Percentiles rank a stretch among this genome's conserved stretches.
Conservation (phyloP, 345 rosid genomes). For the Punica granatum region DNA sequence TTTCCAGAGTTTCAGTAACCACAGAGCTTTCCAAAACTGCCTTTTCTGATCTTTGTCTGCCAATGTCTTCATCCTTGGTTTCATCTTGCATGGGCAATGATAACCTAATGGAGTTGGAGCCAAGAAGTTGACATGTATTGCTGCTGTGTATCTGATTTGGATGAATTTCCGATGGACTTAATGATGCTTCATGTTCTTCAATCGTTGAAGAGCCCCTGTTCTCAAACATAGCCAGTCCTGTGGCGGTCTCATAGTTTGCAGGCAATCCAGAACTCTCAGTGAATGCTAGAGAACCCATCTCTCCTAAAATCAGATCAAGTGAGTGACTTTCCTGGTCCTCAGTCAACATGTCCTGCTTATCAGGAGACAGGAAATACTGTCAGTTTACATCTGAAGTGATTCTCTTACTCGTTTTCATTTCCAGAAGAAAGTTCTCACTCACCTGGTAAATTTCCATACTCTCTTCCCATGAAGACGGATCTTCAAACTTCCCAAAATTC, state of each 20-base stretch:
- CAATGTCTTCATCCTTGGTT: conserved; percentile 3
- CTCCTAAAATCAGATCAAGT: conserved; percentile 33
- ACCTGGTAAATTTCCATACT: conserved; percentile 5
- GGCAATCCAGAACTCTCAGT: conserved; percentile 28
- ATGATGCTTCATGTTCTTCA: conserved; percentile 5
- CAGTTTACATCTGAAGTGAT: background rate
- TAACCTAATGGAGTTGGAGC: background rate
- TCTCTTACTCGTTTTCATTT: background rate
- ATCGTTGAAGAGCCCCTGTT: conserved; percentile 7
- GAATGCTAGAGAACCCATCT: conserved; percentile 24
- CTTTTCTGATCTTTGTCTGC: background rate
- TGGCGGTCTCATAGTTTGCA: conserved; percentile 22
- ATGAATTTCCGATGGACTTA: background rate
- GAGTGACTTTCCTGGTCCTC: conserved; percentile 22
- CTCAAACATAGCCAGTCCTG: conserved; percentile 19
- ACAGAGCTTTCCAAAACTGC: conserved; percentile 2
- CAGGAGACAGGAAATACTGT: background rate
- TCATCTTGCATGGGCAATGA: background rate
- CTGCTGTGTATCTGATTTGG: background rate
- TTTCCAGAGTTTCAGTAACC: conserved; percentile 4
- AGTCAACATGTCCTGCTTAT: background rate
- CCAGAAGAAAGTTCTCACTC: background rate
- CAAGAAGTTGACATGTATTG: background rate
- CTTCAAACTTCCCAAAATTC: background rate
- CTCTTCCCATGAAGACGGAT: background rate